These are phyloP conservation scores for Gorgonomyces haynaldii DNA, from an alignment of 192 early-diverging fungal genomes.

Conservation along the genomic window DNA sequence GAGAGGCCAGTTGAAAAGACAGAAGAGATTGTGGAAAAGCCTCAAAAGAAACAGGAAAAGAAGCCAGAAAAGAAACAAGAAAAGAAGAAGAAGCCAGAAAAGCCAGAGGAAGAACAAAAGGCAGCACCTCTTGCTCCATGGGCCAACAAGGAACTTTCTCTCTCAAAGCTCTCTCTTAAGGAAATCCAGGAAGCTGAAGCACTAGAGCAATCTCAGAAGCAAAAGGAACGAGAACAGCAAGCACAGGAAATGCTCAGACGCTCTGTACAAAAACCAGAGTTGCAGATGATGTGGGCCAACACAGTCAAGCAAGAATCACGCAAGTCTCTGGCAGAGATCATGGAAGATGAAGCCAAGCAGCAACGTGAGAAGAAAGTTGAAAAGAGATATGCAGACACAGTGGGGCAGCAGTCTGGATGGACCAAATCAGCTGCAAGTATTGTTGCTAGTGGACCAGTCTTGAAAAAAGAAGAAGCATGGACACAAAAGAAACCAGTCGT, in stretches of 20 bases:
- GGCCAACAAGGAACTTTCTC: constrained; percentile 1
- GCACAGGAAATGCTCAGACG: constrained; percentile 23
- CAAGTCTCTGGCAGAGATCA: constrained; percentile 32
- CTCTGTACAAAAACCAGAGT: background rate
- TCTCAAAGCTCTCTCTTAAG: constrained; percentile 32
- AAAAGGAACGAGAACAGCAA: constrained; percentile 17
- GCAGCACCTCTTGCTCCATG: constrained; percentile 7
- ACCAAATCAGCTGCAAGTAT: constrained; percentile 11
- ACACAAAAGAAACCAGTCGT: too few relatives aligned
- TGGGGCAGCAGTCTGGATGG: constrained; percentile 4
- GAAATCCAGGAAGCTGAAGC: constrained; percentile 41
- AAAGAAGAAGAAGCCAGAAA: constrained; percentile 11
- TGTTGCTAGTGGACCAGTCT: constrained; percentile 15
- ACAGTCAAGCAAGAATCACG: constrained; percentile 15
- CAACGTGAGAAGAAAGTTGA: constrained; percentile 14
- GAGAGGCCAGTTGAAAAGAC: constrained; percentile 1
- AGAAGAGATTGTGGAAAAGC: constrained; percentile 5
- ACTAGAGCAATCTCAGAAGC: constrained; percentile 12
- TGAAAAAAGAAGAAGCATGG: too few relatives aligned
- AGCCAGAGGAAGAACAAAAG: constrained; percentile 1
- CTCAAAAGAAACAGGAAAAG: constrained; percentile 11
- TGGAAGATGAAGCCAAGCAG: constrained; percentile 34
- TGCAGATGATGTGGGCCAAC: constrained; percentile 5
- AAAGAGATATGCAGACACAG: constrained; percentile 34
- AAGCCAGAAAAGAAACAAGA: constrained; percentile 8